These are phyloP conservation scores for Phytophthora agathidicida DNA, from an alignment of 352 stramenopile genomes.

Conservation along the genomic window DNA sequence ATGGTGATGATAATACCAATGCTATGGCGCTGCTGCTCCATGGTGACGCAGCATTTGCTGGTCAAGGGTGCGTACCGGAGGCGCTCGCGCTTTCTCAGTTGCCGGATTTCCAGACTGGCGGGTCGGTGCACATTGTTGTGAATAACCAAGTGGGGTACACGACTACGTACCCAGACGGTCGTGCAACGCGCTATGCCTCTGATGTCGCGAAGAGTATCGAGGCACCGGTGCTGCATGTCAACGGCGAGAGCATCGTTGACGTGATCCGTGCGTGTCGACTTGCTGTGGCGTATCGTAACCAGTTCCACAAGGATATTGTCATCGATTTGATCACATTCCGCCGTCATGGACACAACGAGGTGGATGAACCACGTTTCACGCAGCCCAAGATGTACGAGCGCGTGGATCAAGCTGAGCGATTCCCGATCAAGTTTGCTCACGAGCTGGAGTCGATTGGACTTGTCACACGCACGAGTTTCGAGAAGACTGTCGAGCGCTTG, in stretches of 20 bases:
- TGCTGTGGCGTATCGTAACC: slow-evolving; percentile 82
- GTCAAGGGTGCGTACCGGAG: slow-evolving; percentile 86
- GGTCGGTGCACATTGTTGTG: slow-evolving; percentile 87
- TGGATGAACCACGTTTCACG: slow-evolving; percentile 90
- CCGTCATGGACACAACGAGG: slow-evolving; percentile 90
- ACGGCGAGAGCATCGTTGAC: slow-evolving; percentile 79
- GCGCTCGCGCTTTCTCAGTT: slow-evolving; percentile 77
- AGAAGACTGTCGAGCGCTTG: slow-evolving; percentile 63
- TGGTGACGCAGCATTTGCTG: slow-evolving; percentile 87
- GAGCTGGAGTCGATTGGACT: slow-evolving; percentile 66
- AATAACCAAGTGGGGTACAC: slow-evolving; percentile 94
- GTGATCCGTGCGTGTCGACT: slow-evolving; percentile 80
- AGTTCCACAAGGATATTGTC: slow-evolving; percentile 88
- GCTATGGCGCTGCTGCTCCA: slow-evolving; percentile 88
- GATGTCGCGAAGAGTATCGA: slow-evolving; percentile 88
- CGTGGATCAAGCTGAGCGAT: slow-evolving; percentile 66
- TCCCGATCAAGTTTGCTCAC: slow-evolving; percentile 74
- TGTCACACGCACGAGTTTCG: slow-evolving; percentile 55
- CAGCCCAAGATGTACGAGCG: slow-evolving; percentile 89
- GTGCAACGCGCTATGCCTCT: slow-evolving; percentile 84
- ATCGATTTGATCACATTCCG: slow-evolving; percentile 88
- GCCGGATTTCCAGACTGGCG: slow-evolving; percentile 74
- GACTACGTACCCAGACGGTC: slow-evolving; percentile 79
- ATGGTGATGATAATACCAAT: slow-evolving; percentile 43
- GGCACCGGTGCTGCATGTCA: slow-evolving; percentile 88